Evolutionary conservation across 2,329 filamentous ascomycete species (phyloP).

Genomic region (Cercospora beticola): DNA sequence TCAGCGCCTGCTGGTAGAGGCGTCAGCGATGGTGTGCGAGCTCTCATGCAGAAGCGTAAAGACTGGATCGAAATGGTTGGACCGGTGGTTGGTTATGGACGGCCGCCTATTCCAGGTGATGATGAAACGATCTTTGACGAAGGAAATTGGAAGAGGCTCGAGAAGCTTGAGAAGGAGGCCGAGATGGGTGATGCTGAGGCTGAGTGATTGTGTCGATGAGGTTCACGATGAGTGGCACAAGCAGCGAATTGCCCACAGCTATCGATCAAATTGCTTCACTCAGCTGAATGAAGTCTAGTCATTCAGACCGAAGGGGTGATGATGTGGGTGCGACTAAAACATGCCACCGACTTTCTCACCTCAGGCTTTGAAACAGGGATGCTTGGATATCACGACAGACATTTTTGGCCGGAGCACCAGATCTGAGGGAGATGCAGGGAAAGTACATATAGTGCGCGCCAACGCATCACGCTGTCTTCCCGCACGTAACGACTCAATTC

Average conservation of each 20-base stretch:
- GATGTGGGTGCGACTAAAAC: too few relatives aligned
- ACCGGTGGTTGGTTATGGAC: constrained; percentile 83
- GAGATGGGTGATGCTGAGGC: constrained; percentile 61
- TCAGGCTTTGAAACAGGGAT: too few relatives aligned
- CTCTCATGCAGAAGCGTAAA: constrained; percentile 84
- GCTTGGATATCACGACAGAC: background rate
- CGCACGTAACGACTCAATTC: background rate
- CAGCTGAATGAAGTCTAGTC: too few relatives aligned
- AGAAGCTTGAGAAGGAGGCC: constrained; percentile 73
- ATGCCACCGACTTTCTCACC: too few relatives aligned
- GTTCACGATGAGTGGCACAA: too few relatives aligned
- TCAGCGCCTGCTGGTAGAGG: constrained; percentile 66
- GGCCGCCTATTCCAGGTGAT: constrained; percentile 71
- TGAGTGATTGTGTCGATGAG: too few relatives aligned
- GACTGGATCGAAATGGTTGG: constrained; percentile 91
- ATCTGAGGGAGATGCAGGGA: too few relatives aligned
- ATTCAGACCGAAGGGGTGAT: too few relatives aligned
- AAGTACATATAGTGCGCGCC: background rate
- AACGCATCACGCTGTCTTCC: background rate
- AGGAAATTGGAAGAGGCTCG: constrained; percentile 67
- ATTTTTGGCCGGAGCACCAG: background rate
- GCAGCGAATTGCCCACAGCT: too few relatives aligned
- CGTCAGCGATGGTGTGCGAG: constrained; percentile 88
- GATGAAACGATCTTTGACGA: constrained; percentile 74
- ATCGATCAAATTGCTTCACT: too few relatives aligned